phyloP scores from a whole-genome alignment of 768 basidiomycete genomes.

The Hirschioporus abietinus region DNA sequence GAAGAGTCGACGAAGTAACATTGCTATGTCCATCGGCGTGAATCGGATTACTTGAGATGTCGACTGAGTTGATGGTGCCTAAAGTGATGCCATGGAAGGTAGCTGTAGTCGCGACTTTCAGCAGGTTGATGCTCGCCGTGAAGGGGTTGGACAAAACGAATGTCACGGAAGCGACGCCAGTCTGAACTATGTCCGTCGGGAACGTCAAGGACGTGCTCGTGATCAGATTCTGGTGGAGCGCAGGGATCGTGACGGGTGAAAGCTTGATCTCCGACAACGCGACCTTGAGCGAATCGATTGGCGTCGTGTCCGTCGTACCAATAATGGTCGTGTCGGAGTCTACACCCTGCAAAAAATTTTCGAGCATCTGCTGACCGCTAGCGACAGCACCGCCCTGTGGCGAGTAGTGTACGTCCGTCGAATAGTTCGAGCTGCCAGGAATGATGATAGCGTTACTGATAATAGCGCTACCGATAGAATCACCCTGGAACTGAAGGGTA shows the following conservation, averaged over 20 bases:
- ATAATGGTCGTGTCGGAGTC: slow-evolving; percentile 49
- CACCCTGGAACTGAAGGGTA: slow-evolving; percentile 45
- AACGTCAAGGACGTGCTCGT: slow-evolving; percentile 50
- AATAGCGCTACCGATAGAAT: slow-evolving; percentile 54
- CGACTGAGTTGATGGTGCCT: slow-evolving; percentile 52
- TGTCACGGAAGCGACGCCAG: slow-evolving; percentile 50
- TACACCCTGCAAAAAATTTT: slow-evolving; percentile 66
- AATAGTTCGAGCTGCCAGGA: slow-evolving; percentile 52
- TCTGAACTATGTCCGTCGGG: slow-evolving; percentile 55
- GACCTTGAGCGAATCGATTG: slow-evolving; percentile 52
- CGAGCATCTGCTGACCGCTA: slow-evolving; percentile 51
- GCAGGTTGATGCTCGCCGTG: slow-evolving; percentile 62
- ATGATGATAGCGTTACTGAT: slow-evolving; percentile 50
- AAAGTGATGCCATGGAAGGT: slow-evolving; percentile 50
- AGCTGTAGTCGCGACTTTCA: slow-evolving; percentile 48
- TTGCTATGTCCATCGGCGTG: slow-evolving; percentile 53
- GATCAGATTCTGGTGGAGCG: slow-evolving; percentile 58
- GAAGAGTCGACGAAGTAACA: slow-evolving; percentile 50
- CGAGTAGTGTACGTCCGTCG: slow-evolving; percentile 59
- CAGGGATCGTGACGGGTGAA: slow-evolving; percentile 58
- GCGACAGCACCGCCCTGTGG: slow-evolving; percentile 48
- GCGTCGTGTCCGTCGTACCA: slow-evolving; percentile 51
- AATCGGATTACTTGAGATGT: slow-evolving; percentile 52
- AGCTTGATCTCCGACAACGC: slow-evolving; percentile 58
- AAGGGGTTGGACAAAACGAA: slow-evolving; percentile 65